Evolutionary conservation across 2,329 filamentous ascomycete genomes (phyloP).

Genomic region (Chaetomium sp.): DNA sequence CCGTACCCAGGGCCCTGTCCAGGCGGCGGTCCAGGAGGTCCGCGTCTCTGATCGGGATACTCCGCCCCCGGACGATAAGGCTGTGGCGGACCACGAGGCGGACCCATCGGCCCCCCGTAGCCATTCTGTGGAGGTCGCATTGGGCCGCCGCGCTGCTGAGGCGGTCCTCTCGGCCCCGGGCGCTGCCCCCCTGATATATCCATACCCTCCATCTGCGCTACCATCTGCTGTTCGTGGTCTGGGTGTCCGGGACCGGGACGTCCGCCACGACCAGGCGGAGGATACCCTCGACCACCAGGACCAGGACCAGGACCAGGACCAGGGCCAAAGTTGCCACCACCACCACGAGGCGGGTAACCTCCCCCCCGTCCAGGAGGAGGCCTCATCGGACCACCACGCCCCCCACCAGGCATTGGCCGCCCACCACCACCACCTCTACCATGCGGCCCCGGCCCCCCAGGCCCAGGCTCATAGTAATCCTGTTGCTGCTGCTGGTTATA

Average conservation of each 20-base stretch:
- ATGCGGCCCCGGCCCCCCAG: slow-evolving; percentile 31
- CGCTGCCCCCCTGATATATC: slow-evolving; percentile 30
- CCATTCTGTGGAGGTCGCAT: slow-evolving; percentile 28
- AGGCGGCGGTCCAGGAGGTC: slow-evolving; percentile 16
- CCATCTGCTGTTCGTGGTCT: slow-evolving; percentile 36
- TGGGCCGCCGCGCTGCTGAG: slow-evolving; percentile 28
- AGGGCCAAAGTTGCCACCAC: slow-evolving; percentile 34
- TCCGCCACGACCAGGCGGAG: slow-evolving; percentile 38
- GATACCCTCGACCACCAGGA: slow-evolving; percentile 35
- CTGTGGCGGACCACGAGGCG: slow-evolving; percentile 30
- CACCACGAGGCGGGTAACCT: slow-evolving; percentile 38
- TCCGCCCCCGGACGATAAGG: slow-evolving; percentile 30
- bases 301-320: slow-evolving; percentile 18
- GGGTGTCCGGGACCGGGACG: slow-evolving; percentile 32
- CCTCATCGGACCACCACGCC: not conserved
- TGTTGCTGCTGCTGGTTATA: slow-evolving; percentile 38
- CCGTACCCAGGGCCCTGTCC: slow-evolving; percentile 22
- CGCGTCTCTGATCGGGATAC: slow-evolving; percentile 33
- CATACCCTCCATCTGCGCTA: slow-evolving; percentile 38
- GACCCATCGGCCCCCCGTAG: slow-evolving; percentile 25
- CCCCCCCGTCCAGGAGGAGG: slow-evolving; percentile 31
- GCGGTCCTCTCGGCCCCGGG: slow-evolving; percentile 24
- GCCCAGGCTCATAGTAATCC: slow-evolving; percentile 37
- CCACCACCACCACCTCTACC: slow-evolving; percentile 40
- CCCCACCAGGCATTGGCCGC: slow-evolving; percentile 27